Conservation (phyloP, 2,329 filamentous ascomycete species). For the Calonectria multiphialidica region DNA sequence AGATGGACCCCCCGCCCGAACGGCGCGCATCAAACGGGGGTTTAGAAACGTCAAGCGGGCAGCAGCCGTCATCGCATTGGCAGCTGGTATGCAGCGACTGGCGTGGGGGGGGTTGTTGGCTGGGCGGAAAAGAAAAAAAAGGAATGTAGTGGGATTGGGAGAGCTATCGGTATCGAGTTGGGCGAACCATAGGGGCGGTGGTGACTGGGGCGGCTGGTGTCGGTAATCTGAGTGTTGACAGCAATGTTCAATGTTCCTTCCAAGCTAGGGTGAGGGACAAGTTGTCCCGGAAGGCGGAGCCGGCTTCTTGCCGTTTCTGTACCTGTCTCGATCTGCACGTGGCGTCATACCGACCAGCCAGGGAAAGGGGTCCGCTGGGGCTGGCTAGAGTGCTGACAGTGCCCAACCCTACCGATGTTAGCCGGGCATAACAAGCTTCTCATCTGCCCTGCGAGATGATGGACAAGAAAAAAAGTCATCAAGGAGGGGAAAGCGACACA, state of each 20-base stretch:
- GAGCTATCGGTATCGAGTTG: conserved; percentile 27
- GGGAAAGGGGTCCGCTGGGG: neutral
- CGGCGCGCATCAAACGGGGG: conserved; percentile 72
- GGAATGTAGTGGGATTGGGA: conserved; percentile 15
- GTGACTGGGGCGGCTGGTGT: conserved; percentile 3
- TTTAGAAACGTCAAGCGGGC: conserved; percentile 76
- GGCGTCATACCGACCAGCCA: conserved; percentile 38
- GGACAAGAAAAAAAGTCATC: neutral
- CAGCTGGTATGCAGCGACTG: conserved; percentile 14
- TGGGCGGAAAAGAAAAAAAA: neutral
- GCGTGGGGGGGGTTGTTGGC: neutral
- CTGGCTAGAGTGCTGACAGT: conserved; percentile 17
- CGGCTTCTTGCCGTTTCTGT: conserved; percentile 33
- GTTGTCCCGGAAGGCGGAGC: conserved; percentile 33
- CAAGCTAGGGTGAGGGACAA: conserved; percentile 14
- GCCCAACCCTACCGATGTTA: conserved; percentile 34
- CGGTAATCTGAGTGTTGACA: conserved; percentile 2
- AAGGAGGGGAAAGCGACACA: no score
- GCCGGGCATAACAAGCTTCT: conserved; percentile 18
- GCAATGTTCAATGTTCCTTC: neutral
- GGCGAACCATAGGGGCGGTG: conserved; percentile 31
- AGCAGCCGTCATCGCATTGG: conserved; percentile 70
- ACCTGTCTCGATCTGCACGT: conserved; percentile 38
- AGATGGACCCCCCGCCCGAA: conserved; percentile 45
- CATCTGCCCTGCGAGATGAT: no score